Evolutionary conservation across 2,329 filamentous ascomycete species (phyloP).

Genomic region (Penicillium vulpinum): DNA sequence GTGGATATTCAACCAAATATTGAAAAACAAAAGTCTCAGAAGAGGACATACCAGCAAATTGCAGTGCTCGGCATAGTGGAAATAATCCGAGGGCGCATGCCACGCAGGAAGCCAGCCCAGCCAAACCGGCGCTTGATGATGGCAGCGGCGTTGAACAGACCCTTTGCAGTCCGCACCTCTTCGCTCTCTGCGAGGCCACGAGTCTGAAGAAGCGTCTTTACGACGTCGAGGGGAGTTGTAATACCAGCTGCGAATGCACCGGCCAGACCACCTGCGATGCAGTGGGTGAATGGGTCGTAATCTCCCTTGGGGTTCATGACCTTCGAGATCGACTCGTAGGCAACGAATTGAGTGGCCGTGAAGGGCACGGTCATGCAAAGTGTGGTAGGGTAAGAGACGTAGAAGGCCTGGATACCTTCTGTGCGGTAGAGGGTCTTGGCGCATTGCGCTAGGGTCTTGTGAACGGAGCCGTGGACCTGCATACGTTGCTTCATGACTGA

Average conservation of each 20-base stretch:
- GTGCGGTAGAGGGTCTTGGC: conserved; percentile 81
- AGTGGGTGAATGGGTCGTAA: conserved; percentile 94
- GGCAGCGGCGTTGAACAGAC: conserved; percentile 73
- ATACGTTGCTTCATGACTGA: conserved; percentile 98
- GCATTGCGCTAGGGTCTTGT: conserved; percentile 83
- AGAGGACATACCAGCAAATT: conserved; percentile 81
- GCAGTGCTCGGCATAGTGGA: conserved; percentile 98
- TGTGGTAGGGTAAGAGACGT: conserved; percentile 97
- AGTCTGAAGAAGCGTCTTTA: conserved; percentile 96
- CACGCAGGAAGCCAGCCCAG: conserved; percentile 85
- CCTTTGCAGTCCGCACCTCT: conserved; percentile 81
- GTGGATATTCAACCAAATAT: not conserved
- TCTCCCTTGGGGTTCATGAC: conserved; percentile 75
- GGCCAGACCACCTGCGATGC: conserved; percentile 84
- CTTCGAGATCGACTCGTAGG: conserved; percentile 95
- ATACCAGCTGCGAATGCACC: conserved; percentile 91
- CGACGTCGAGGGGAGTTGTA: conserved; percentile 95
- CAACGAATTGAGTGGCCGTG: conserved; percentile 93
- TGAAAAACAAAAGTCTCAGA: not conserved
- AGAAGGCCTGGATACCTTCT: conserved; percentile 90
- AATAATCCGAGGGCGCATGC: conserved; percentile 83
- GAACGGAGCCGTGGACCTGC: conserved; percentile 95
- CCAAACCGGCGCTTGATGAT: conserved; percentile 85
- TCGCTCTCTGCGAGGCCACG: conserved; percentile 77
- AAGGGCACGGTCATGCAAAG: conserved; percentile 98